A percentile compares a stretch with the other conserved stretches of the same genome.
Evolutionary conservation across 306 rosid genomes (phyloP).

Genomic region (Malus asiatica): DNA sequence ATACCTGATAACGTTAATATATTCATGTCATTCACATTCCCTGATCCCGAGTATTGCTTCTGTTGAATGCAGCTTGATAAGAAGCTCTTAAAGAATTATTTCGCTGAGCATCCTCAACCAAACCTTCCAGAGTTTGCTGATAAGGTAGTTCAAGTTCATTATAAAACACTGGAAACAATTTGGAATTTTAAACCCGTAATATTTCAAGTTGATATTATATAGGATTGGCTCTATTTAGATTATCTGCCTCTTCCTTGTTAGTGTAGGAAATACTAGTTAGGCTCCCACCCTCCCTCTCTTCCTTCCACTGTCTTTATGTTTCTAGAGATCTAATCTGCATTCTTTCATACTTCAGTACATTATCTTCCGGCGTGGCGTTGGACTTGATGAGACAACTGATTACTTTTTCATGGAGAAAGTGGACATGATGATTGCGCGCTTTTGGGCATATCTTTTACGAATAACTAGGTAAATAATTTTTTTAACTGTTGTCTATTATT

Average conservation of each 20-base stretch:
- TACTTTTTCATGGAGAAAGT: conserved; percentile 87
- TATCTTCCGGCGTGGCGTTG: conserved; percentile 86
- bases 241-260: not conserved
- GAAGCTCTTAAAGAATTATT: conserved; percentile 61
- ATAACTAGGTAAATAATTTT: conserved; percentile 42
- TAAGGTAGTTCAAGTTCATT: conserved; percentile 46
- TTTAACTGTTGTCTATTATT: not conserved
- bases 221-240: not conserved
- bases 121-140: conserved; percentile 79
- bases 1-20: not conserved
- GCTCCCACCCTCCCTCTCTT: not conserved
- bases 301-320: not conserved
- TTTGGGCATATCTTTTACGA: conserved; percentile 73
- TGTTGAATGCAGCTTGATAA: conserved; percentile 72
- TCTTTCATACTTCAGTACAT: conserved; percentile 52
- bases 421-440: conserved; percentile 76
- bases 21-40: conserved; percentile 16
- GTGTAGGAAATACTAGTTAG: not conserved
- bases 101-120: conserved; percentile 45
- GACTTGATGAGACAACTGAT: conserved; percentile 70
- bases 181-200: not conserved
- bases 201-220: not conserved
- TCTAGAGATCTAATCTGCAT: not conserved
- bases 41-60: conserved; percentile 7
- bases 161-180: not conserved